Percentiles rank a stretch among this genome's conserved stretches.
phyloP scores from a whole-genome alignment of 2,329 filamentous ascomycete genomes.

The Emergomyces orientalis region DNA sequence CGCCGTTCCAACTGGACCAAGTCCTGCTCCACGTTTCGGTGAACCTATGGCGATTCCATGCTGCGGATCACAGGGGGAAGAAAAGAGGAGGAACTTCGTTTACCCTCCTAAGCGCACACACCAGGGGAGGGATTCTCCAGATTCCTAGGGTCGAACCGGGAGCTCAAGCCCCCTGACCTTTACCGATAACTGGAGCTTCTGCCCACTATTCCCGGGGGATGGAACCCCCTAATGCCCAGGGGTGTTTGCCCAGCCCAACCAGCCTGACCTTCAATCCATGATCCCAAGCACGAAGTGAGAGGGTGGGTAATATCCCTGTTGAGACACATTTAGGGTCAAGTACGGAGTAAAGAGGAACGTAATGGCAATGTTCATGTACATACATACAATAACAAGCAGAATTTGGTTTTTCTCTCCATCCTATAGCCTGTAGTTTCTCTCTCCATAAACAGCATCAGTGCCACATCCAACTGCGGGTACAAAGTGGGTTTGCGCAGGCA shows the following conservation, averaged over 20 bases:
- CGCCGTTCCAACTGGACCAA: background rate
- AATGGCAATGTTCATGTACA: background rate
- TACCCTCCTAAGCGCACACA: background rate
- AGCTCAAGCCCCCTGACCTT: background rate
- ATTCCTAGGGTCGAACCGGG: background rate
- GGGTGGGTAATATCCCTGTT: background rate
- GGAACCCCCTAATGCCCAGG: background rate
- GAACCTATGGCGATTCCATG: background rate
- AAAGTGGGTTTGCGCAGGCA: background rate
- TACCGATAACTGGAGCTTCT: background rate
- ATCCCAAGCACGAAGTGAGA: background rate
- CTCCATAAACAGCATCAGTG: background rate
- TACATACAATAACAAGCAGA: background rate
- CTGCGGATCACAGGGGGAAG: slow-evolving; percentile 1
- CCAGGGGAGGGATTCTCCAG: background rate
- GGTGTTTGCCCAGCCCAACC: background rate
- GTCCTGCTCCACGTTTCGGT: background rate
- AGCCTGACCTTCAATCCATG: background rate
- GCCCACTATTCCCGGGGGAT: background rate
- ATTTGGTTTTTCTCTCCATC: background rate
- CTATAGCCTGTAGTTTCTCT: background rate
- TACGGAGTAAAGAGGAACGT: too few relatives aligned
- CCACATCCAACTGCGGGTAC: background rate
- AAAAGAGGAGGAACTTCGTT: background rate
- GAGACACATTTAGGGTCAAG: too few relatives aligned